phyloP scores from a whole-genome alignment of 495 filamentous ascomycete species.

The Tricharina praecox region DNA sequence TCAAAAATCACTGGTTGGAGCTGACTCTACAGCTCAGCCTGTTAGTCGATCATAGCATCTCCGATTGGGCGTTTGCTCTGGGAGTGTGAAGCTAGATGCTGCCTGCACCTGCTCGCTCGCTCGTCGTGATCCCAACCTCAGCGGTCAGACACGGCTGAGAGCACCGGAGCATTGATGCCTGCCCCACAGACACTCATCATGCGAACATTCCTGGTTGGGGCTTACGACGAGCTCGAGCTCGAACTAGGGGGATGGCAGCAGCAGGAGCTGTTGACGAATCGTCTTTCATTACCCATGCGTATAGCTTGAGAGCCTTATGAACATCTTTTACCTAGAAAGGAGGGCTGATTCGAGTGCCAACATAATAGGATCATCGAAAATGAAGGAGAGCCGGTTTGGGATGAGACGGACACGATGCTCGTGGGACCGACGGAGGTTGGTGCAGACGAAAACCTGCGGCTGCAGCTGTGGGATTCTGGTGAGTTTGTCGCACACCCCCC shows the following conservation, averaged over 20 bases:
- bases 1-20: neutral
- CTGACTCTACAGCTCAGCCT: neutral
- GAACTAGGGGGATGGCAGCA: too few species aligned
- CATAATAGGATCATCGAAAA: constrained; percentile 36
- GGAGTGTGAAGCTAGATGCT: too few species aligned
- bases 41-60: neutral
- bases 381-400: constrained; percentile 46
- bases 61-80: neutral
- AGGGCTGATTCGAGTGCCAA: neutral
- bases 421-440: constrained; percentile 50
- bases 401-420: constrained; percentile 45
- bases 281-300: neutral
- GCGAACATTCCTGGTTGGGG: neutral
- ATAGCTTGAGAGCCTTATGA: too few species aligned
- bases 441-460: constrained; percentile 43
- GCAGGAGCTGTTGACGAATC: neutral
- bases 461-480: constrained; percentile 54
- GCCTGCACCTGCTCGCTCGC: too few species aligned
- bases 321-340: neutral
- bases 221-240: too few species aligned
- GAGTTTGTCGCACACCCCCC: neutral
- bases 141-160: constrained; percentile 1
- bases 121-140: too few species aligned
- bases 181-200: neutral
- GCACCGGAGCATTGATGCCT: neutral